Evolutionary conservation across 2,329 filamentous ascomycete species (phyloP).

Genomic region (Shiraia sp.): DNA sequence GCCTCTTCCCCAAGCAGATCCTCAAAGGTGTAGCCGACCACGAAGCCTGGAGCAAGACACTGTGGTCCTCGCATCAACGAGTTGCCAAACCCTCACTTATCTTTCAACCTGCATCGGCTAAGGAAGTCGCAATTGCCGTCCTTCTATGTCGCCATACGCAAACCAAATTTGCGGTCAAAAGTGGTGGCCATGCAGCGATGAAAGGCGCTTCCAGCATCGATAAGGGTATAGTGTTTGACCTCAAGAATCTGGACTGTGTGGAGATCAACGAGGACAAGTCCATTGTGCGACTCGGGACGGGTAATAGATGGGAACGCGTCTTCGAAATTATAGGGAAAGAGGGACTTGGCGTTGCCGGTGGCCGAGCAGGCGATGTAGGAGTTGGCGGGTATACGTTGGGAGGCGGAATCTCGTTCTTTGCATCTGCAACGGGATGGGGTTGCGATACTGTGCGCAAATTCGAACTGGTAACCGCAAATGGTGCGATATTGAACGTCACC

Average conservation of each 20-base stretch:
- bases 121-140: slow-evolving; percentile 4
- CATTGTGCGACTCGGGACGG: slow-evolving; percentile 28
- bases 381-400: slow-evolving; percentile 33
- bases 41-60: slow-evolving; percentile 1
- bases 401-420: slow-evolving; percentile 38
- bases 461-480: slow-evolving; percentile 34
- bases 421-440: slow-evolving; percentile 27
- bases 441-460: slow-evolving; percentile 37
- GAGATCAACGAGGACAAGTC: slow-evolving; percentile 18
- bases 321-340: slow-evolving; percentile 27
- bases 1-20: slow-evolving; percentile 3
- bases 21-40: background rate
- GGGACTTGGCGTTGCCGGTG: slow-evolving; percentile 28
- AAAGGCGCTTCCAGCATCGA: slow-evolving; percentile 45
- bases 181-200: slow-evolving; percentile 47
- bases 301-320: slow-evolving; percentile 33
- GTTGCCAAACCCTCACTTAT: background rate
- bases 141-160: slow-evolving; percentile 9
- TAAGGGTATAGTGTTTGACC: slow-evolving; percentile 47
- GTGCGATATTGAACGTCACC: slow-evolving; percentile 24
- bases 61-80: slow-evolving; percentile 4
- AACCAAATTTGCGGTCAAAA: slow-evolving; percentile 46
- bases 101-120: slow-evolving; percentile 5
- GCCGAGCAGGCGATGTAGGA: slow-evolving; percentile 24
- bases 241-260: slow-evolving; percentile 32